These are phyloP conservation scores for Scleroderma citrinum DNA, from an alignment of 768 basidiomycete genomes.

Conservation along the genomic window DNA sequence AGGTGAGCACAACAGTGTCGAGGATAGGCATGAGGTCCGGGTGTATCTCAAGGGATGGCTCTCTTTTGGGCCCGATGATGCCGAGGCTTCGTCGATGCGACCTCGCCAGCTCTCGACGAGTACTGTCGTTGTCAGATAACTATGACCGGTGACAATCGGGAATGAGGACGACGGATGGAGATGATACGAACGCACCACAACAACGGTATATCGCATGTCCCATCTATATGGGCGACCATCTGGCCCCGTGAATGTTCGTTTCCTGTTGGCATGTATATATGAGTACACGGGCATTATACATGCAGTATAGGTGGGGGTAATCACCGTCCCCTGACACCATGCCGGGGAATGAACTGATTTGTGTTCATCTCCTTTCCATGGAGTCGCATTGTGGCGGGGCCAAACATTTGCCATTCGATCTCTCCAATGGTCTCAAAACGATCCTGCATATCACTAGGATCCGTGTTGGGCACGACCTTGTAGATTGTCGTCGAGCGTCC, in stretches of 20 bases:
- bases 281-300: neutral
- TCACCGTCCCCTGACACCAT: conserved; percentile 16
- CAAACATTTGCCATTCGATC: conserved; percentile 30
- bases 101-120: conserved; percentile 13
- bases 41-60: conserved; percentile 15
- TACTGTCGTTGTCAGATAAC: conserved; percentile 16
- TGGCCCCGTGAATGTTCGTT: neutral
- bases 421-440: conserved; percentile 27
- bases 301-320: neutral
- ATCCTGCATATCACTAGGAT: conserved; percentile 20
- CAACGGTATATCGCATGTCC: neutral
- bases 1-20: conserved; percentile 13
- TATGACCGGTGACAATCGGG: neutral
- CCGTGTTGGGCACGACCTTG: conserved; percentile 19
- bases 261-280: neutral
- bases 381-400: conserved; percentile 26
- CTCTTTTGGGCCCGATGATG: conserved; percentile 9
- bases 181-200: neutral
- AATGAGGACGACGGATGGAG: too few relatives aligned
- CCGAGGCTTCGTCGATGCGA: conserved; percentile 16
- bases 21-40: conserved; percentile 18
- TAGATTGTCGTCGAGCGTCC: conserved; percentile 18
- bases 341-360: conserved; percentile 17
- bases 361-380: conserved; percentile 22
- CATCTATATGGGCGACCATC: neutral